phyloP scores from a whole-genome alignment of 164 flowering plant species.

The Houttuynia cordata region DNA sequence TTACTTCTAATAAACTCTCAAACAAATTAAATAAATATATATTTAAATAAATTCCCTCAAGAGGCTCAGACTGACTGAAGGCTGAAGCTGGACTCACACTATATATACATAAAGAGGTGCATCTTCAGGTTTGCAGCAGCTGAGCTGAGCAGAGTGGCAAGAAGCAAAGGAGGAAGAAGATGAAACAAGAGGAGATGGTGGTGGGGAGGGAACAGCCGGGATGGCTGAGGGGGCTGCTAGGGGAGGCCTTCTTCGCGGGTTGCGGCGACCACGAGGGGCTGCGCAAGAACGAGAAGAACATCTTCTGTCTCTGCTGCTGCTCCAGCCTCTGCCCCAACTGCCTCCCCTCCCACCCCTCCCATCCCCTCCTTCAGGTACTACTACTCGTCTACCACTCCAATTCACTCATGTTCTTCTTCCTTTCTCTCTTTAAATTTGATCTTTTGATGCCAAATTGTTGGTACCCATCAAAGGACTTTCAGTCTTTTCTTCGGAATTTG shows the following conservation, averaged over 20 bases:
- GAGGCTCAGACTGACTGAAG: too few species aligned
- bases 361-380: constrained; percentile 29
- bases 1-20: neutral
- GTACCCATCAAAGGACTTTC: neutral
- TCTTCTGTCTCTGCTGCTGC: constrained; percentile 44
- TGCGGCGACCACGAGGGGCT: constrained; percentile 29
- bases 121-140: too few species aligned
- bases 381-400: neutral
- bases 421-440: neutral
- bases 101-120: too few species aligned
- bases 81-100: too few species aligned
- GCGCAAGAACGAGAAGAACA: constrained; percentile 46
- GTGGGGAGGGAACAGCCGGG: constrained; percentile 6
- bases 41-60: too few species aligned
- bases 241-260: constrained; percentile 22
- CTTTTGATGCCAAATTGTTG: neutral
- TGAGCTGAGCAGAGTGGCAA: too few species aligned
- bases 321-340: constrained; percentile 41
- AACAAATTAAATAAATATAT: too few species aligned
- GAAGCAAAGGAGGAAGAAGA: neutral
- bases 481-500: neutral
- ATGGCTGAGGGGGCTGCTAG: constrained; percentile 24
- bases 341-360: constrained; percentile 29
- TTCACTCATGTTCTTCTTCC: neutral
- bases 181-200: constrained; percentile 1